Conservation (phyloP, 352 stramenopile genomes). For the Phytopythium aichiense region DNA sequence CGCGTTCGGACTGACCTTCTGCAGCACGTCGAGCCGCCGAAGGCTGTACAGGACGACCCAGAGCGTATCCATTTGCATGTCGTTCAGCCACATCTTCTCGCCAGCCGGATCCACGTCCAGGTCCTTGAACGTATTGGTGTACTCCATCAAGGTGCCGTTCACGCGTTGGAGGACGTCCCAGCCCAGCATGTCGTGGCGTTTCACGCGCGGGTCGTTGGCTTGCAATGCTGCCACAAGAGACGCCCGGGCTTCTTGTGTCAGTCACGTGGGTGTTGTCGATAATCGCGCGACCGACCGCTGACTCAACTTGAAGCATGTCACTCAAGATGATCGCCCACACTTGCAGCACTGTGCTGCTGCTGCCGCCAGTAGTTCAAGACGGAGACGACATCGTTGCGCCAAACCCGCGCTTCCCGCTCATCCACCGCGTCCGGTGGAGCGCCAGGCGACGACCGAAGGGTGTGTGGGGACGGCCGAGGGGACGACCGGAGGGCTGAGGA, state of each 20-base stretch:
- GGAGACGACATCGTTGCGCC: too few relatives aligned
- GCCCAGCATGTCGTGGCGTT: constrained; percentile 7
- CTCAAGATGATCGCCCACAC: too few relatives aligned
- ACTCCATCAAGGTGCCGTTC: constrained; percentile 28
- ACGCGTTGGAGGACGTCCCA: constrained; percentile 33
- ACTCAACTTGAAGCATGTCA: too few relatives aligned
- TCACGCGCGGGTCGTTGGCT: not conserved
- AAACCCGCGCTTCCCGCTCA: too few relatives aligned
- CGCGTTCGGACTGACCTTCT: constrained; percentile 25
- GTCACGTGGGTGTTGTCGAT: constrained; percentile 25
- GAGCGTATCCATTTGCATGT: constrained; percentile 34
- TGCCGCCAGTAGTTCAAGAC: too few relatives aligned
- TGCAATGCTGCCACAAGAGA: not conserved
- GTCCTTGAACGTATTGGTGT: constrained; percentile 26
- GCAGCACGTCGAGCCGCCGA: constrained; percentile 30
- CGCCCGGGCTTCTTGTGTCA: not conserved
- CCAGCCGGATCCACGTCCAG: constrained; percentile 25
- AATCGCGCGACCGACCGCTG: constrained; percentile 29
- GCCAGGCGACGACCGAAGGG: too few relatives aligned
- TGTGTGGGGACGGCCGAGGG: too few relatives aligned
- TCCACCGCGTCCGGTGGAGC: too few relatives aligned
- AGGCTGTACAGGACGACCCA: not conserved
- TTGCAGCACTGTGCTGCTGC: too few relatives aligned
- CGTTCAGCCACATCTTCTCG: constrained; percentile 38
- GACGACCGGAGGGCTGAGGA: too few relatives aligned